These are phyloP conservation scores for Suillus subluteus DNA, from an alignment of 768 basidiomycete genomes.

Conservation along the genomic window DNA sequence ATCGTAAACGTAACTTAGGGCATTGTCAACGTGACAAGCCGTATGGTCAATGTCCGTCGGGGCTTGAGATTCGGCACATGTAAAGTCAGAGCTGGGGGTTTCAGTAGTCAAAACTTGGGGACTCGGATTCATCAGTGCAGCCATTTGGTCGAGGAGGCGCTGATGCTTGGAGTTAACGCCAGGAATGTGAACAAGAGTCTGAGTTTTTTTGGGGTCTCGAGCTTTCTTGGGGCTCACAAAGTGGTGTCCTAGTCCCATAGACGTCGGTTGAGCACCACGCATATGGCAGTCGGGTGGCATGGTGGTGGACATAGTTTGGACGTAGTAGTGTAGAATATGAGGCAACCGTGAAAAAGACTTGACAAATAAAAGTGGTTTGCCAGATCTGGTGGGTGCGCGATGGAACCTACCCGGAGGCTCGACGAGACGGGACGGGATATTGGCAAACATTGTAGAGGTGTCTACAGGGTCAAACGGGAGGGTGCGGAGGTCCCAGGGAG, in stretches of 20 bases:
- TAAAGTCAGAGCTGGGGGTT: not conserved
- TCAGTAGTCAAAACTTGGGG: not conserved
- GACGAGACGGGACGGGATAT: too few relatives aligned
- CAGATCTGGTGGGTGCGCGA: too few relatives aligned
- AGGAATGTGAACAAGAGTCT: constrained; percentile 9
- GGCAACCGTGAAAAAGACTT: not conserved
- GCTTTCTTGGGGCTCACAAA: constrained; percentile 23
- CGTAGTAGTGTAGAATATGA: too few relatives aligned
- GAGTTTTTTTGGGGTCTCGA: constrained; percentile 14
- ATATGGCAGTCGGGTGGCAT: not conserved
- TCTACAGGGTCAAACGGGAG: too few relatives aligned
- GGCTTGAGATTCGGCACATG: not conserved
- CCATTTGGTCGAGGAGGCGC: not conserved
- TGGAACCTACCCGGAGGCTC: too few relatives aligned
- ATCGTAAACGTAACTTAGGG: not conserved
- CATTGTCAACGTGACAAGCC: too few relatives aligned
- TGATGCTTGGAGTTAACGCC: not conserved
- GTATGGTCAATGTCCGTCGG: not conserved
- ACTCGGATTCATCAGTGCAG: not conserved
- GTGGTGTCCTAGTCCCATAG: constrained; percentile 19
- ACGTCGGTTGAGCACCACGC: not conserved
- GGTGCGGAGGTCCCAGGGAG: too few relatives aligned
- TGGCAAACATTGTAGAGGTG: too few relatives aligned
- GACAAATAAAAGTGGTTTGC: too few relatives aligned
- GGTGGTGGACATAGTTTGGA: not conserved